phyloP scores from a whole-genome alignment of 2,329 filamentous ascomycete genomes.

The Keithomyces neogunnii region DNA sequence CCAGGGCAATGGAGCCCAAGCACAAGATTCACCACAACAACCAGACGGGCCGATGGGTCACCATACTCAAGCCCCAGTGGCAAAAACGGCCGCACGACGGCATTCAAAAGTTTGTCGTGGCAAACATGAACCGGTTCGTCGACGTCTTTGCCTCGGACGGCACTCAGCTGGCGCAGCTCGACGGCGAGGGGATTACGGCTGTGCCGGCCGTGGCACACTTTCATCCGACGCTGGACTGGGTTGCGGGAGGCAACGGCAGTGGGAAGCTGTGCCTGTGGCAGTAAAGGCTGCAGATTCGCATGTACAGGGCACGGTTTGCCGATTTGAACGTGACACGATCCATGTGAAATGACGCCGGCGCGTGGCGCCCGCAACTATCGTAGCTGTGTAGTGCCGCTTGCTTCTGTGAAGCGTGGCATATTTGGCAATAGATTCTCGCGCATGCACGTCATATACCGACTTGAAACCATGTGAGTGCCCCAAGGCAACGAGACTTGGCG shows the following conservation, averaged over 20 bases:
- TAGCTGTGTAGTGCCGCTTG: too few relatives aligned
- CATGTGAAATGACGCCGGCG: too few relatives aligned
- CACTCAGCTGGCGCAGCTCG: conserved; percentile 79
- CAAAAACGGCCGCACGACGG: conserved; percentile 69
- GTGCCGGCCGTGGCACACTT: conserved; percentile 90
- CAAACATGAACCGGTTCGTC: conserved; percentile 96
- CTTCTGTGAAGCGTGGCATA: too few relatives aligned
- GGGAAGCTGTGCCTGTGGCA: conserved; percentile 91
- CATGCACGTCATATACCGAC: too few relatives aligned
- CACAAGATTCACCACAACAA: conserved; percentile 78
- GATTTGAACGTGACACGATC: not conserved
- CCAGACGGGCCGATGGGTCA: conserved; percentile 92
- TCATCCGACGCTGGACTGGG: conserved; percentile 82
- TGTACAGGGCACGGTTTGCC: not conserved
- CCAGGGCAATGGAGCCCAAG: conserved; percentile 59
- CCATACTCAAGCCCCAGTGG: conserved; percentile 78
- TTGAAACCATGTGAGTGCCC: too few relatives aligned
- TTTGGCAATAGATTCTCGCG: too few relatives aligned
- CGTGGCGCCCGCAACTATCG: too few relatives aligned
- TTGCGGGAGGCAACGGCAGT: conserved; percentile 83
- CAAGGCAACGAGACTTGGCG: too few relatives aligned
- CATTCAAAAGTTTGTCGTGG: conserved; percentile 82
- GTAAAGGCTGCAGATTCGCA: conserved; percentile 29
- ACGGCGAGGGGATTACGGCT: conserved; percentile 83
- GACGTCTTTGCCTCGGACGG: conserved; percentile 80